phyloP scores from a whole-genome alignment of 2,329 filamentous ascomycete species.

The Fusarium bactridioides region DNA sequence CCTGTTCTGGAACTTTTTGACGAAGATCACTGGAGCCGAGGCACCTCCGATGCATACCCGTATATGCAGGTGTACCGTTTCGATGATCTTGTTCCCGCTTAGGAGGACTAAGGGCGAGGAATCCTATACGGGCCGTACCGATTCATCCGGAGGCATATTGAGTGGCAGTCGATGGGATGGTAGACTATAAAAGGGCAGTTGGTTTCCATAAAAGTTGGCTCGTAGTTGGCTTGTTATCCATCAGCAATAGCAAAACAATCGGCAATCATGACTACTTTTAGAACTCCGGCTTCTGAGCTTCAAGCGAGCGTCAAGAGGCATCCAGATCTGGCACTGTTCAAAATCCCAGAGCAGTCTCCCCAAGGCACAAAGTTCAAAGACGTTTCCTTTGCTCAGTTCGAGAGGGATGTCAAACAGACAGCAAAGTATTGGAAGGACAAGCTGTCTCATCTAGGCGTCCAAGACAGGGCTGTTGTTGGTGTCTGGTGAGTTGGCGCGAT shows the following conservation, averaged over 20 bases:
- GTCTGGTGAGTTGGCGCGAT: constrained; percentile 13
- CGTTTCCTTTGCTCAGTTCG: constrained; percentile 14
- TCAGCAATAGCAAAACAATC: background rate
- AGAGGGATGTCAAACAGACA: constrained; percentile 8
- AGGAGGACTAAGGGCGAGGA: background rate
- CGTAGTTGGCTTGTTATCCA: no score
- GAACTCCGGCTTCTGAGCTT: constrained; percentile 2
- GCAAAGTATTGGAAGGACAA: constrained; percentile 21
- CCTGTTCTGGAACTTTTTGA: background rate
- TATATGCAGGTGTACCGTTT: background rate
- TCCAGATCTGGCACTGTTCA: constrained; percentile 16
- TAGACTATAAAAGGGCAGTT: background rate
- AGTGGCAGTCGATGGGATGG: background rate
- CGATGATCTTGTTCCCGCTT: background rate
- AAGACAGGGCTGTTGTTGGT: constrained; percentile 22
- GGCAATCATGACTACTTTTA: background rate
- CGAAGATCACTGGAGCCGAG: background rate
- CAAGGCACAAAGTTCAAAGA: constrained; percentile 5
- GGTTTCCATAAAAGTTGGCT: background rate
- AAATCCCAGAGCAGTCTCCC: background rate
- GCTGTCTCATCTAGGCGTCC: background rate
- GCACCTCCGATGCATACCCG: background rate
- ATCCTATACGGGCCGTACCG: background rate
- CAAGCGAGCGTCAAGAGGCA: background rate
- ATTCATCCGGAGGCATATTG: background rate